Percentiles rank a stretch among this genome's conserved stretches.
Evolutionary conservation across 257 asterid genomes (phyloP).

Genomic region (Solanum tacnaense): DNA sequence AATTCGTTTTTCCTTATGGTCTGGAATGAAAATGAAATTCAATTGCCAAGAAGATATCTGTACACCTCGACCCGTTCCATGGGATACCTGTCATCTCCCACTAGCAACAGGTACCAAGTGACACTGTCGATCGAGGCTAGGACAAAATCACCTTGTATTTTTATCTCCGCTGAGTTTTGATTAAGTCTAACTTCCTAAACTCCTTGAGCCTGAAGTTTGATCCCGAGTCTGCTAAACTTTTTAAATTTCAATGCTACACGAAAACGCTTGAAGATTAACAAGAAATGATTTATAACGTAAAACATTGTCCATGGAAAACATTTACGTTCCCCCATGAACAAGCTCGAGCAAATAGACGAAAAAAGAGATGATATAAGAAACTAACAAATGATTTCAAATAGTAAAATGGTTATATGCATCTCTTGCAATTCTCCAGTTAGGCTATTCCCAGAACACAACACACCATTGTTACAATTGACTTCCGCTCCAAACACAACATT

Average conservation of each 20-base stretch:
- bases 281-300: background rate
- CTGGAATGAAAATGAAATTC: background rate
- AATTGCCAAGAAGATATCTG: too few species aligned
- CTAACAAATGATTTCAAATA: background rate
- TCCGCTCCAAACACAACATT: background rate
- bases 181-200: background rate
- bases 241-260: background rate
- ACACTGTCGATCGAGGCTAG: too few species aligned
- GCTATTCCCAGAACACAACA: background rate
- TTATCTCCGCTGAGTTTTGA: too few species aligned
- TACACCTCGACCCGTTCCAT: background rate
- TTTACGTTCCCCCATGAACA: background rate
- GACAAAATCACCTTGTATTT: too few species aligned
- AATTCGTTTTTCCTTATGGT: background rate
- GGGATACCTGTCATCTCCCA: too few species aligned
- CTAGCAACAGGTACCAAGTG: too few species aligned
- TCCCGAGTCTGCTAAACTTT: background rate
- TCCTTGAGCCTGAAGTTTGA: background rate
- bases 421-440: background rate
- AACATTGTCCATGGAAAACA: background rate
- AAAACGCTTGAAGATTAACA: background rate
- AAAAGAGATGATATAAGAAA: background rate
- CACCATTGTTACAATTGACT: background rate
- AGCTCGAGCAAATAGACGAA: background rate
- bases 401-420: background rate